phyloP scores from a whole-genome alignment of 2,329 filamentous ascomycete species.

The Fusarium verrucosum region DNA sequence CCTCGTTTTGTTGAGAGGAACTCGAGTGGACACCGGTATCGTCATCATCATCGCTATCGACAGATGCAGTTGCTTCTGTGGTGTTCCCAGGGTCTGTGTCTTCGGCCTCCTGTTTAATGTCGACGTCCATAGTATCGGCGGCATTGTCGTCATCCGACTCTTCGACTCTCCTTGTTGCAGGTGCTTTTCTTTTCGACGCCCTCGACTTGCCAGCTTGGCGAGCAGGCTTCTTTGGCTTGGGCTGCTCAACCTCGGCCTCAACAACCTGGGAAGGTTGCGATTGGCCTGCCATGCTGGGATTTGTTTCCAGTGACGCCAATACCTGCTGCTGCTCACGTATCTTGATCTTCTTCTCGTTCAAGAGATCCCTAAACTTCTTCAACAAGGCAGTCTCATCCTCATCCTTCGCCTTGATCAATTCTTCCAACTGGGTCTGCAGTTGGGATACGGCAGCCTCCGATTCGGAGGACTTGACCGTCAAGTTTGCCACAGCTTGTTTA shows the following conservation, averaged over 20 bases:
- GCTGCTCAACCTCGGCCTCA: constrained; percentile 12
- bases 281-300: constrained; percentile 46
- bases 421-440: constrained; percentile 70
- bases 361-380: constrained; percentile 73
- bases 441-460: constrained; percentile 66
- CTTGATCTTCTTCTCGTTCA: constrained; percentile 84
- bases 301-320: constrained; percentile 58
- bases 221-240: constrained; percentile 38
- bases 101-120: constrained; percentile 50
- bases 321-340: constrained; percentile 77
- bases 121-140: constrained; percentile 62
- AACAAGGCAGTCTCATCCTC: constrained; percentile 73
- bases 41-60: constrained; percentile 56
- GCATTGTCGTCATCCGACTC: constrained; percentile 54
- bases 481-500: constrained; percentile 54
- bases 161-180: constrained; percentile 51
- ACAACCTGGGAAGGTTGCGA: constrained; percentile 42
- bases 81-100: constrained; percentile 54
- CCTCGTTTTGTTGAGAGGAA: constrained; percentile 6
- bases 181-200: constrained; percentile 61
- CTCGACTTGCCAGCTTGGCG: constrained; percentile 52
- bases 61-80: constrained; percentile 54
- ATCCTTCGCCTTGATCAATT: constrained; percentile 72
- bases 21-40: constrained; percentile 38
- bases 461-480: constrained; percentile 54